phyloP scores from a whole-genome alignment of 192 early-diverging fungal genomes.

The Backusella tuberculispora region DNA sequence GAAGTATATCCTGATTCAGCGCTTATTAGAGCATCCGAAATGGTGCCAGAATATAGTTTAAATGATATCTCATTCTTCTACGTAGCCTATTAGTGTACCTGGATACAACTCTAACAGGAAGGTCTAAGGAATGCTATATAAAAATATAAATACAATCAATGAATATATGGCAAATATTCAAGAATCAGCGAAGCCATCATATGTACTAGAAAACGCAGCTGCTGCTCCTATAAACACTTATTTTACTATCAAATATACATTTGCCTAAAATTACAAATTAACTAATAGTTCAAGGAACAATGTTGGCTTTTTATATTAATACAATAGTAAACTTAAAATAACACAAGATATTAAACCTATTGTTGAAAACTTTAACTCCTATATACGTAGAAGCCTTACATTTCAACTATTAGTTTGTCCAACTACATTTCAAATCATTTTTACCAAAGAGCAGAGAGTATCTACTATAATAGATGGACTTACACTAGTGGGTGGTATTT shows the following conservation, averaged over 20 bases:
- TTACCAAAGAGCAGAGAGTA: conserved; percentile 12
- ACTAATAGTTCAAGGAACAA: conserved; percentile 1
- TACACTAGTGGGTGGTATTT: conserved; percentile 25
- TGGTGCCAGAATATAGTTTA: too few species aligned
- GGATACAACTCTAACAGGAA: too few species aligned
- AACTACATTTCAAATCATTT: not conserved
- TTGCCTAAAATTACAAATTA: not conserved
- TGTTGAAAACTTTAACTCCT: not conserved
- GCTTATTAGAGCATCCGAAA: too few species aligned
- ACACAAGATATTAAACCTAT: not conserved
- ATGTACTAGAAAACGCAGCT: not conserved
- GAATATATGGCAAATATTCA: too few species aligned
- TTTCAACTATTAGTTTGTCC: not conserved
- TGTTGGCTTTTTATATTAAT: not conserved
- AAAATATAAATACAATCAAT: too few species aligned
- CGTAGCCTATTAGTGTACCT: too few species aligned
- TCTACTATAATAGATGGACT: conserved; percentile 23
- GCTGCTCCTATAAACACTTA: not conserved
- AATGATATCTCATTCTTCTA: too few species aligned
- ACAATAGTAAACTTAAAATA: not conserved
- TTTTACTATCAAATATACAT: not conserved
- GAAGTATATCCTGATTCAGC: too few species aligned
- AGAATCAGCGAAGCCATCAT: not conserved
- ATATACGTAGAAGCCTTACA: not conserved
- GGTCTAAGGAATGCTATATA: too few species aligned